A percentile compares a stretch with the other conserved stretches of the same genome.
These are phyloP conservation scores for Claviceps lovelessii DNA, from an alignment of 2,329 filamentous ascomycete species.

Conservation along the genomic window DNA sequence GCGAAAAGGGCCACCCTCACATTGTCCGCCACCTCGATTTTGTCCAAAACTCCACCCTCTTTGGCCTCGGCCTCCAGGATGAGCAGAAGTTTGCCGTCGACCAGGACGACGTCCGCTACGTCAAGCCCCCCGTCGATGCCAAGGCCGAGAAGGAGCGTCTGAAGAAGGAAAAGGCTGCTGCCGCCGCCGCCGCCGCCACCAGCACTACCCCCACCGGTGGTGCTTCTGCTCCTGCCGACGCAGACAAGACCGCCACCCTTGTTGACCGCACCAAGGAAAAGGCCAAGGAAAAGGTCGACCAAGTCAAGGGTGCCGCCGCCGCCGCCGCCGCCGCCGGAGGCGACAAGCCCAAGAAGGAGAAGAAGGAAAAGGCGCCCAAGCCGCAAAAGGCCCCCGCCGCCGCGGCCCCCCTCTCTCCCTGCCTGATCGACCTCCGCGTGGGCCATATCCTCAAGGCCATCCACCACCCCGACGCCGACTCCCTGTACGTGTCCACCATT, in stretches of 20 bases:
- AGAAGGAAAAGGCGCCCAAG: constrained; percentile 80
- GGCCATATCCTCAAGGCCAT: constrained; percentile 94
- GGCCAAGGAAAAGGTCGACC: constrained; percentile 39
- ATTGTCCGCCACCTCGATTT: constrained; percentile 88
- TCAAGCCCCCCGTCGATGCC: constrained; percentile 76
- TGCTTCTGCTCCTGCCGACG: constrained; percentile 26
- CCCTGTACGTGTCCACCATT: constrained; percentile 87
- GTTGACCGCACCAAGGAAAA: constrained; percentile 48
- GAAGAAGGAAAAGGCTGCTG: constrained; percentile 86
- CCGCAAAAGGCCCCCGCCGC: constrained; percentile 51
- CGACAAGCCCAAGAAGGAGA: constrained; percentile 59
- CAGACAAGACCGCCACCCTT: constrained; percentile 27
- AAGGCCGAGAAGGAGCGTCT: constrained; percentile 93
- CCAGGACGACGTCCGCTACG: constrained; percentile 65
- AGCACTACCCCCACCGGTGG: no score
- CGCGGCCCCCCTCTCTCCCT: constrained; percentile 65
- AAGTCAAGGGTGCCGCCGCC: constrained; percentile 28
- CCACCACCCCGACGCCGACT: constrained; percentile 93
- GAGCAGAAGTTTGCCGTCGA: constrained; percentile 68
- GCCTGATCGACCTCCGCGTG: constrained; percentile 85
- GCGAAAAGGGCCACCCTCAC: constrained; percentile 77
- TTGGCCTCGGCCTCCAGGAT: constrained; percentile 53
- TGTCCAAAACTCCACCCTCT: constrained; percentile 75
- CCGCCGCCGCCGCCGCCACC: constrained; percentile 51
- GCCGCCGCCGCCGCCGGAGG: constrained; percentile 15